Evolutionary conservation across 176 grass and related monocot genomes (phyloP).

Genomic region (Rhipidocladum racemiflorum): DNA sequence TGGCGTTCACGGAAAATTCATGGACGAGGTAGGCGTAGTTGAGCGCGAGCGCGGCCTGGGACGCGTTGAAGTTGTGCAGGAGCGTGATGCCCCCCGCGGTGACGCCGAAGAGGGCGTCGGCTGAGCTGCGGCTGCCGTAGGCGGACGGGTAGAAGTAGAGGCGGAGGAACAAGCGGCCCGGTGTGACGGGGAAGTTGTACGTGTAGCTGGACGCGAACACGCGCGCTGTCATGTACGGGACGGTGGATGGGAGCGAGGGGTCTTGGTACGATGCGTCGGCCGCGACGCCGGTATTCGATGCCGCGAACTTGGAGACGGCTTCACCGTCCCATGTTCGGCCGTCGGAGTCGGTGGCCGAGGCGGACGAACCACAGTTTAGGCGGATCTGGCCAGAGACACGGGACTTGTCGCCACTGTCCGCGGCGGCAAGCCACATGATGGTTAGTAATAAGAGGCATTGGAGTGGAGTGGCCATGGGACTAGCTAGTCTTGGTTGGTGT

Average conservation of each 20-base stretch:
- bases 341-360: constrained; percentile 5
- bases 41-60: constrained; percentile 25
- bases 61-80: constrained; percentile 34
- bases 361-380: constrained; percentile 54
- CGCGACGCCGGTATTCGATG: not conserved
- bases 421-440: not conserved
- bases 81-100: constrained; percentile 32
- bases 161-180: constrained; percentile 55
- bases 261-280: not conserved
- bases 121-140: constrained; percentile 24
- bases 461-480: not conserved
- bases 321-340: constrained; percentile 55
- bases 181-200: constrained; percentile 45
- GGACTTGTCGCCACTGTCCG: constrained; percentile 1
- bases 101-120: constrained; percentile 43
- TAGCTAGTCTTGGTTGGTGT: not conserved
- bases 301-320: constrained; percentile 17
- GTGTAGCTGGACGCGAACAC: constrained; percentile 53
- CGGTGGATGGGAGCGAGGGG: constrained; percentile 34
- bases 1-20: constrained; percentile 44
- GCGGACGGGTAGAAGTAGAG: constrained; percentile 64
- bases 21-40: constrained; percentile 16
- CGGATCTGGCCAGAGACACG: constrained; percentile 30
- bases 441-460: constrained; percentile 9
- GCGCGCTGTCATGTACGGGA: constrained; percentile 47